Evolutionary conservation across 176 grass and related monocot species (phyloP).

Genomic region (Musa acuminata): DNA sequence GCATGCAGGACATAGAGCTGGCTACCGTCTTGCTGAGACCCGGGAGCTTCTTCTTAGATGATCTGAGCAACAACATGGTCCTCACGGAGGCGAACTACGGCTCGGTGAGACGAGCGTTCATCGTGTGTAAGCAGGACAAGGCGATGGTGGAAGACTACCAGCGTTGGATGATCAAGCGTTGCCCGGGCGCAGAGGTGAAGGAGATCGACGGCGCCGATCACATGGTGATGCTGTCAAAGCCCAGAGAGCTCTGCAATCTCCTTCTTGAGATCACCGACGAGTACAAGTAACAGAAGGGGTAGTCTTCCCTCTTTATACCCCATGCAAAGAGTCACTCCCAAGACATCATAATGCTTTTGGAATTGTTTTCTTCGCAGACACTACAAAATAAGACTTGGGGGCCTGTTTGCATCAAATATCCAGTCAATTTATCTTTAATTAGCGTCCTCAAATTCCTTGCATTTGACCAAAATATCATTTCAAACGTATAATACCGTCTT

Average conservation of each 20-base stretch:
- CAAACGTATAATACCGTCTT: too few relatives aligned
- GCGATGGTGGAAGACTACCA: conserved; percentile 36
- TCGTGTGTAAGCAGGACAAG: conserved; percentile 36
- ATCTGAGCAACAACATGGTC: conserved; percentile 19
- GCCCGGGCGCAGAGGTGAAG: conserved; percentile 26
- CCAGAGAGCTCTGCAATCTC: conserved; percentile 24
- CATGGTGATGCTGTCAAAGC: conserved; percentile 43
- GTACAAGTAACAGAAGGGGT: neutral
- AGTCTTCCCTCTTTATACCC: too few relatives aligned
- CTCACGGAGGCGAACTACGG: conserved; percentile 26
- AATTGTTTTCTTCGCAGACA: too few relatives aligned
- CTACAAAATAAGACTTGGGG: too few relatives aligned
- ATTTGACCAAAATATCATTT: too few relatives aligned
- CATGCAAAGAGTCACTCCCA: too few relatives aligned
- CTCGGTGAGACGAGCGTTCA: conserved; percentile 27
- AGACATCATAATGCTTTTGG: too few relatives aligned
- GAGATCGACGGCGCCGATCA: conserved; percentile 46
- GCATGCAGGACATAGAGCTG: conserved; percentile 29
- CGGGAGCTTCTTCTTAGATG: conserved; percentile 26
- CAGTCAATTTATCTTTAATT: too few relatives aligned
- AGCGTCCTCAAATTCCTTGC: too few relatives aligned
- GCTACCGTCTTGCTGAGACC: conserved; percentile 35
- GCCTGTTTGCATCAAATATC: too few relatives aligned
- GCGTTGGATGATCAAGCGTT: conserved; percentile 22
- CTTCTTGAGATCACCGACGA: conserved; percentile 19